Base-by-base conservation (phyloP, 75 land plant genomes). In the Cryptomeria japonica region DNA sequence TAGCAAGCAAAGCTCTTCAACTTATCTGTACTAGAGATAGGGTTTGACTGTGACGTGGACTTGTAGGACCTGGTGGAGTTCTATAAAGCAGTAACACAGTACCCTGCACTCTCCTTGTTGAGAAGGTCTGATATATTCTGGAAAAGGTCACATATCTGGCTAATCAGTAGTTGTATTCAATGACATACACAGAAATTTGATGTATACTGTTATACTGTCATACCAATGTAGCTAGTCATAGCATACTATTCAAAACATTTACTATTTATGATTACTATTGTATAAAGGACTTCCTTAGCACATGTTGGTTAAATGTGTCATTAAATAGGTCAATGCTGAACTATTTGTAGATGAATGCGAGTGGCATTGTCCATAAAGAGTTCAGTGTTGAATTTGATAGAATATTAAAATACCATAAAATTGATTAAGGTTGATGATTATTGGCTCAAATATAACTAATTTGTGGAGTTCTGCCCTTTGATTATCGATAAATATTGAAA, bases 401-500 rank as follows among this genome's bases (percentile, higher is more conserved):
- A 70, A 10, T 1, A 31, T 31, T n/a, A 70, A 70, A 28, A 28
- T n/a, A 0, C 12, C 9, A 70, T 28, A 70, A n/a, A 9, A 13
- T 38, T 38, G 37, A 70, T 53, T 79, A 85, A 68, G 86, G 14
- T 36, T 85, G 38, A 19, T 56, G 19, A 44, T 18, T 15, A 47
- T 49, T 44, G 32, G 5, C 2, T 56, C 19, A 46, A 68, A 10
- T 18, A 42, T 36, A 8, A 14, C 25, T 86, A 83, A 80, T 42
- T 22, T 80, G 83, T 15, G 25, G 42, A 95, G 96, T 93, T 39
- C 36, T 38, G 38, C 75, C 10, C 37, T 34, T 75, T 78, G 34
- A 7, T 64, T 14, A 19, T 10, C n/a, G 1, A 53, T 87, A 19
- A 37, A 55, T 10, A 73, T 87, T 47, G 25, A 31, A 86, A 6